Percentiles rank a stretch among this genome's conserved stretches.
Evolutionary conservation across 2,329 filamentous ascomycete genomes (phyloP).

Genomic region (Monosporascus sp.): DNA sequence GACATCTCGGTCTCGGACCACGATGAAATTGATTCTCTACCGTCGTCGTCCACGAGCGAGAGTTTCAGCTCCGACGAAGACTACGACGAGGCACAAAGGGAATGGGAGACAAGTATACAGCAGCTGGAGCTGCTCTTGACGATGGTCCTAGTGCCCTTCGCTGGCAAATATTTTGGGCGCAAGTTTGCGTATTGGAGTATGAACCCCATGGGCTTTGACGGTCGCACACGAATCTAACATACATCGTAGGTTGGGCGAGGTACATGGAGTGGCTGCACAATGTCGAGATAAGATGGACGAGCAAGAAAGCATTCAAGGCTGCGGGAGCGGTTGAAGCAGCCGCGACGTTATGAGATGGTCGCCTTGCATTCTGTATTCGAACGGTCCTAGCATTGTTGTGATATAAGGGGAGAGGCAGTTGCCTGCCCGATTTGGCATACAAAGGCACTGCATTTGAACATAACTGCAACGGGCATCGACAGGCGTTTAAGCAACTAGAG

Average conservation of each 20-base stretch:
- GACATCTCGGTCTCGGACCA: constrained; percentile 43
- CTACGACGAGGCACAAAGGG: constrained; percentile 80
- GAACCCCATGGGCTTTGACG: constrained; percentile 25
- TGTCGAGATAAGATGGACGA: constrained; percentile 65
- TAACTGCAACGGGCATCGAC: too few species aligned
- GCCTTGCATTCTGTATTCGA: neutral
- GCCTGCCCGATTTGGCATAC: too few species aligned
- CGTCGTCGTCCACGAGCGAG: constrained; percentile 49
- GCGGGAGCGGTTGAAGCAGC: constrained; percentile 59
- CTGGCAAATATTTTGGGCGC: constrained; percentile 90
- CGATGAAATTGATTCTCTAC: constrained; percentile 59
- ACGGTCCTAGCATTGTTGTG: too few species aligned
- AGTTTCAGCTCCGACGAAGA: constrained; percentile 50
- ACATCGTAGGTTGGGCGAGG: constrained; percentile 69
- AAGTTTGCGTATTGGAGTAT: constrained; percentile 96
- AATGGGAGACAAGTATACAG: constrained; percentile 92
- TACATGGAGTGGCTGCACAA: constrained; percentile 93
- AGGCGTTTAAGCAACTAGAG: too few species aligned
- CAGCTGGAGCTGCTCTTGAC: constrained; percentile 89
- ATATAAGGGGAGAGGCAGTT: too few species aligned
- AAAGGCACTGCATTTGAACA: too few species aligned
- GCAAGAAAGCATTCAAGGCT: constrained; percentile 57
- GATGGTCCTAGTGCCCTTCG: constrained; percentile 90
- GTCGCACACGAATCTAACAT: neutral
- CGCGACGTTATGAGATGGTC: constrained; percentile 38